Evolutionary conservation across 139 green algal species (phyloP), one percentile per base, ranked within the genome.

Genomic region (Dunaliella primolecta): DNA sequence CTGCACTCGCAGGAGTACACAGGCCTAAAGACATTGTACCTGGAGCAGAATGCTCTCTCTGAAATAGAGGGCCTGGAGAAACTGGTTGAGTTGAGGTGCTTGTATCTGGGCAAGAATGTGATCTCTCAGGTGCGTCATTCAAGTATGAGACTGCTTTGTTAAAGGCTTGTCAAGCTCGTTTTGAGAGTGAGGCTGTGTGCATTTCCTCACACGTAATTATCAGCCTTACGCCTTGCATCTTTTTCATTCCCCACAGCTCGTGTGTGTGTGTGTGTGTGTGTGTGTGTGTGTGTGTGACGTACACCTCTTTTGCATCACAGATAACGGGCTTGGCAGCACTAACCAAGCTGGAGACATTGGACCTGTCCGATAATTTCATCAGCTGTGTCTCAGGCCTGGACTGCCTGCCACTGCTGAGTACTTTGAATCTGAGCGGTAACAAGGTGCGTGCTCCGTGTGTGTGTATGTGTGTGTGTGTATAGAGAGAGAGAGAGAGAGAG

Each of bases 101-200:
- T 96, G 25, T 95, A 94, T 84, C 81, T 96, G 25, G 91, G 84
- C 7, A 92, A 93, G 33, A 96, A 96, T 80, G 80, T 93, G 24
- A 87, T 96, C 2, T 7, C 79, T 20, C 33, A 81, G 0, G 87
- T 94, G 7, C 2, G 35, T 64, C n/a, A n/a, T n/a, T n/a, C n/a
- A n/a, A n/a, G n/a, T n/a, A n/a, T n/a, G n/a, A n/a, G n/a, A n/a
- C n/a, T n/a, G n/a, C n/a, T n/a, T n/a, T n/a, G n/a, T n/a, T n/a
- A n/a, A n/a, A n/a, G n/a, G n/a, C n/a, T n/a, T n/a, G n/a, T n/a
- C n/a, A n/a, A n/a, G n/a, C n/a, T n/a, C n/a, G n/a, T n/a, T n/a
- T n/a, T n/a, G n/a, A n/a, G n/a, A n/a, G n/a, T n/a, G n/a, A n/a
- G n/a, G n/a, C n/a, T n/a, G n/a, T n/a, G n/a, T n/a, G n/a, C n/a